A percentile compares a stretch with the other conserved stretches of the same genome.
phyloP scores from a whole-genome alignment of 73 alveolate species.

The Paraurostyla sp. region DNA sequence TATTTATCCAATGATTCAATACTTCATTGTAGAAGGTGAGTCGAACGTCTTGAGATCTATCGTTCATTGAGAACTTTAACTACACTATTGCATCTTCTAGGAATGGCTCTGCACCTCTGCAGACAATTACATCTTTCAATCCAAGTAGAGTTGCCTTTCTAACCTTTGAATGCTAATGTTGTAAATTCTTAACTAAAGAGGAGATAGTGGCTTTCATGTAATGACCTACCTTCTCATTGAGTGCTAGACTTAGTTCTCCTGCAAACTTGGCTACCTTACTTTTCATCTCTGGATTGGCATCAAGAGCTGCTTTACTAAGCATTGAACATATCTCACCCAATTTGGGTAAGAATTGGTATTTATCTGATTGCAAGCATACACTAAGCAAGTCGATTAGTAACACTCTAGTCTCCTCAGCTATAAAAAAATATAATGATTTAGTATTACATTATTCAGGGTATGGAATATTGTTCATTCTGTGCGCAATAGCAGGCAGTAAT shows the following conservation, averaged over 20 bases:
- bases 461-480: constrained; percentile 69
- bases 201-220: constrained; percentile 50
- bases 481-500: constrained; percentile 56
- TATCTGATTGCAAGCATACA: constrained; percentile 45
- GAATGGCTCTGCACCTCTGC: constrained; percentile 72
- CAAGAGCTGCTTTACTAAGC: constrained; percentile 61
- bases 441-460: constrained; percentile 60
- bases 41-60: constrained; percentile 68
- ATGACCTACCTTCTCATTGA: constrained; percentile 52
- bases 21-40: constrained; percentile 28
- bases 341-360: constrained; percentile 23
- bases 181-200: constrained; percentile 53
- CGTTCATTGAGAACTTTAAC: constrained; percentile 69
- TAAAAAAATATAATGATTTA: background rate
- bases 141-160: constrained; percentile 57
- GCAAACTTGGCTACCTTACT: constrained; percentile 48
- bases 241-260: constrained; percentile 1
- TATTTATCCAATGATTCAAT: constrained; percentile 55
- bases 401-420: constrained; percentile 76
- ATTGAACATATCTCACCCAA: constrained; percentile 58
- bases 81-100: constrained; percentile 65
- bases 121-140: constrained; percentile 47
- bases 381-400: constrained; percentile 53
- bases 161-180: constrained; percentile 76
- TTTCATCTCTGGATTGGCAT: constrained; percentile 68